Percentiles rank a stretch among this genome's conserved stretches.
Conservation (phyloP, 208 protist species). For the Lotmaria passim region DNA sequence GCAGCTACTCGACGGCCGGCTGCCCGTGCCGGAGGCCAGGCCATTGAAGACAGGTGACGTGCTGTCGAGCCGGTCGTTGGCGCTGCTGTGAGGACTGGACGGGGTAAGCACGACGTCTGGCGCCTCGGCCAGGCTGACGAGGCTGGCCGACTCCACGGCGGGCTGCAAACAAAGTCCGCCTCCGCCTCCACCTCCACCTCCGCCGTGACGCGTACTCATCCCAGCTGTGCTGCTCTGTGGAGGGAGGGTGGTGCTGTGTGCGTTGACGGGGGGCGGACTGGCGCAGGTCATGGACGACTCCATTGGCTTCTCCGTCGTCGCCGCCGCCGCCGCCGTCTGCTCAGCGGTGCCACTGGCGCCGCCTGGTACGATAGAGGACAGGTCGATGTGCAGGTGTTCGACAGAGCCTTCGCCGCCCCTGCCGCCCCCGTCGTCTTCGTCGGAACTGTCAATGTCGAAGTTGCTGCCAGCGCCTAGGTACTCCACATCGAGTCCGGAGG, state of each 20-base stretch:
- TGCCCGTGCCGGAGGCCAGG: not conserved
- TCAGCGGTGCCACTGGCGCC: too few relatives aligned
- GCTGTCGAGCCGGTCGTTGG: constrained; percentile 3
- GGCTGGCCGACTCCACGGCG: not conserved
- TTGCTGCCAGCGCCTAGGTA: constrained; percentile 12
- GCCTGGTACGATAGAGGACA: not conserved
- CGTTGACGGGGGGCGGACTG: not conserved
- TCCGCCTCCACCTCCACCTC: not conserved
- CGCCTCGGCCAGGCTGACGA: constrained; percentile 1
- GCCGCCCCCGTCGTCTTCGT: not conserved
- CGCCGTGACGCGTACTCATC: not conserved
- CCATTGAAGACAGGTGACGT: constrained; percentile 13
- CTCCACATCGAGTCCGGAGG: not conserved
- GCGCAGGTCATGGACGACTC: too few relatives aligned
- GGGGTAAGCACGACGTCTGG: constrained; percentile 7
- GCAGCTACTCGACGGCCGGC: constrained; percentile 8
- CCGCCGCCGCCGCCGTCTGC: too few relatives aligned
- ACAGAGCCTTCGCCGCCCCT: not conserved
- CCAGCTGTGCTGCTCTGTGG: too few relatives aligned
- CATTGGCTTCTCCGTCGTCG: too few relatives aligned
- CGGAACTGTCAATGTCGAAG: constrained; percentile 19
- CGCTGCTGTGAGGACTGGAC: not conserved
- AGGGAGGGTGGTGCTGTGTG: not conserved
- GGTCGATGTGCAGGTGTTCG: not conserved
- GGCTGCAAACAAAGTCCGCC: not conserved